Percentiles rank a stretch among this genome's conserved stretches.
phyloP scores from a whole-genome alignment of 495 filamentous ascomycete genomes.

The Acidiella bohemica region DNA sequence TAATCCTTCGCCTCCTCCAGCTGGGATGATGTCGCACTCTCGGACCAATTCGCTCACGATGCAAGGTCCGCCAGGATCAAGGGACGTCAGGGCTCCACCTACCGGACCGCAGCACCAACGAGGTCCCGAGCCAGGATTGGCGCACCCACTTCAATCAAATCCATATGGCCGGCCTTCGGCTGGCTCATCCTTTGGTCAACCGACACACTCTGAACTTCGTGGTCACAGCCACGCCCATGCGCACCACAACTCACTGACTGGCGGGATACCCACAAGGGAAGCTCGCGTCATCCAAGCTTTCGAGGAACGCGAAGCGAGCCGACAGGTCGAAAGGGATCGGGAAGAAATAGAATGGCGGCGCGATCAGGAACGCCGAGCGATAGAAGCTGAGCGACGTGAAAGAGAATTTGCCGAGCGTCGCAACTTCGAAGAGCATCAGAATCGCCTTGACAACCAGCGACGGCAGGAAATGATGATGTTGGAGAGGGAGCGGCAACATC shows the following conservation, averaged over 20 bases:
- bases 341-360: background rate
- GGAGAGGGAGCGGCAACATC: conserved; percentile 5
- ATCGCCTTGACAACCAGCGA: too few species aligned
- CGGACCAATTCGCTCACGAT: conserved; percentile 12
- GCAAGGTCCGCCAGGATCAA: conserved; percentile 8
- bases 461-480: conserved; percentile 4
- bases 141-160: conserved; percentile 11
- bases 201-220: conserved; percentile 4
- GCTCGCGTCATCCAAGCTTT: too few species aligned
- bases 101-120: conserved; percentile 6
- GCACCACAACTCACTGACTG: conserved; percentile 10
- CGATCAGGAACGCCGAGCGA: background rate
- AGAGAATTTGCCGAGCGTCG: conserved; percentile 1
- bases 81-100: conserved; percentile 12
- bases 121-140: conserved; percentile 7
- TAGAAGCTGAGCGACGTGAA: too few species aligned
- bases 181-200: conserved; percentile 3
- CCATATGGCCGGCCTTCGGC: conserved; percentile 16
- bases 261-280: too few species aligned
- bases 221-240: conserved; percentile 14
- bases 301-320: background rate
- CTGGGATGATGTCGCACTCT: conserved; percentile 5
- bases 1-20: conserved; percentile 15
- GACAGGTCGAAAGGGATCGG: background rate
- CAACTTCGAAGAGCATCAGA: too few species aligned